Evolutionary conservation across 1,284 basidiomycete genomes (phyloP), one percentile per base, ranked within the genome.

Genomic region (Cryptococcus sp.): DNA sequence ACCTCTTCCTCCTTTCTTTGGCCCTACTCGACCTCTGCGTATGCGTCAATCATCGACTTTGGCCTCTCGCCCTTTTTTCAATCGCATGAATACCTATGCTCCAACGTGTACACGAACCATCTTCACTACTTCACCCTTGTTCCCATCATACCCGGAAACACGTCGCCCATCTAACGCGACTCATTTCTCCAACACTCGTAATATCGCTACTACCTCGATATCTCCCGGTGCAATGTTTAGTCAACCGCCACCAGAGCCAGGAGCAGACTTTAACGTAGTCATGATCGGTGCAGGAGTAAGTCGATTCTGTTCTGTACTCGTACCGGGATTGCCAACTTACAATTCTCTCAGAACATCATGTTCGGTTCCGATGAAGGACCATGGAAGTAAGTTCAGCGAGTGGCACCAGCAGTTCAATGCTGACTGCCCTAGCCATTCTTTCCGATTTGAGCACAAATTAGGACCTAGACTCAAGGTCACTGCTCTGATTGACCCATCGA

Each of bases 401-500:
- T 23, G 23, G 23, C 23, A 23, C 23, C 23, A 23, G 23, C 46
- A 14, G 13, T 37, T 34, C 33, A 14, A 8, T 35, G 34, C 31
- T n/a, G 46, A 32, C 47, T 43, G 10, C 37, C 32, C 87, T 88
- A 93, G 94, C 78, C 91, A 95, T 77, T 94, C 90, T 49, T 91
- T 94, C 84, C 89, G 92, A 72, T 85, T 95, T 66, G 91, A 94
- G 81, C 76, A 94, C 80, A 97, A 98, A 81, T 88, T 98, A 58
- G 95, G 95, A 47, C 89, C 87, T 30, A 90, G 95, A 67, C 87
- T 98, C 76, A 97, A 96, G 77, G 92, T 98, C 53, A 85, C 91
- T 54, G 95, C 91, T 13, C 81, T 98, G 56, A 89, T 98, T 68
- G 95, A 98, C 76, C 95, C 96, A 34, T 86, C 86, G 11, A 80